Percentiles rank a stretch among this genome's conserved stretches.
These are phyloP conservation scores for Ciborinia camelliae DNA, from an alignment of 2,329 filamentous ascomycete species.

Conservation along the genomic window DNA sequence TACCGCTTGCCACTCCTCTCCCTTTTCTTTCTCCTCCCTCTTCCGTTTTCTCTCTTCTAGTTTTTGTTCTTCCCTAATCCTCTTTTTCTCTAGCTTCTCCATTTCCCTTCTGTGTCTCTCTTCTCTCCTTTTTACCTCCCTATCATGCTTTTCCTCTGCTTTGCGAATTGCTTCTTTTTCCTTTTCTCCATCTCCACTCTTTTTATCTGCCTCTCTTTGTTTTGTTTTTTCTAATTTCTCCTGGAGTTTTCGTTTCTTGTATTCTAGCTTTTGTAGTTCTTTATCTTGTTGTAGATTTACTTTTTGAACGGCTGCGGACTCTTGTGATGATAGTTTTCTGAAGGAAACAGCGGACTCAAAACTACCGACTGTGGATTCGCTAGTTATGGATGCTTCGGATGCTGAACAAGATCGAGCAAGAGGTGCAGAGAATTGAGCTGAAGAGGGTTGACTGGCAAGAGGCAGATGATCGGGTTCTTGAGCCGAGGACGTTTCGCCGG, in stretches of 20 bases:
- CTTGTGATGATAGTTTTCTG: slow-evolving; percentile 39
- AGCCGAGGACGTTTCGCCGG: slow-evolving; percentile 23
- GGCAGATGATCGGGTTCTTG: slow-evolving; percentile 37
- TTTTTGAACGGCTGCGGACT: slow-evolving; percentile 38
- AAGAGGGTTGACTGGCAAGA: slow-evolving; percentile 20
- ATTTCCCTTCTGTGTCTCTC: slow-evolving; percentile 64
- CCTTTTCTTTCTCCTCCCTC: slow-evolving; percentile 52
- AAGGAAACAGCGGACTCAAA: slow-evolving; percentile 46
- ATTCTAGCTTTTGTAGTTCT: slow-evolving; percentile 61
- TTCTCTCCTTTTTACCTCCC: slow-evolving; percentile 61
- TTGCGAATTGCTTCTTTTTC: slow-evolving; percentile 53
- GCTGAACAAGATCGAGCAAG: slow-evolving; percentile 20
- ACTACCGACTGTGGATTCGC: slow-evolving; percentile 48
- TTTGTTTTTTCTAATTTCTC: slow-evolving; percentile 57
- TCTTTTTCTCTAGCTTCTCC: slow-evolving; percentile 61
- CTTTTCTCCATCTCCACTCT: slow-evolving; percentile 46
- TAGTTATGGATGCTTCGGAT: slow-evolving; percentile 36
- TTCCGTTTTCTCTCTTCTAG: slow-evolving; percentile 51
- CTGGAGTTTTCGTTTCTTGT: slow-evolving; percentile 59
- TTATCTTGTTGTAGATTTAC: slow-evolving; percentile 51
- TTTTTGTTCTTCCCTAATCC: slow-evolving; percentile 59
- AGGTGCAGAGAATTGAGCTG: slow-evolving; percentile 31
- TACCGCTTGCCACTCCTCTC: slow-evolving; percentile 45
- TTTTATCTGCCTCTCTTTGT: slow-evolving; percentile 46
- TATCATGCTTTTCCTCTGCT: slow-evolving; percentile 60